Conservation (phyloP, 1,139 yeast genomes). For the Suzukiozyma palmioleophila region DNA sequence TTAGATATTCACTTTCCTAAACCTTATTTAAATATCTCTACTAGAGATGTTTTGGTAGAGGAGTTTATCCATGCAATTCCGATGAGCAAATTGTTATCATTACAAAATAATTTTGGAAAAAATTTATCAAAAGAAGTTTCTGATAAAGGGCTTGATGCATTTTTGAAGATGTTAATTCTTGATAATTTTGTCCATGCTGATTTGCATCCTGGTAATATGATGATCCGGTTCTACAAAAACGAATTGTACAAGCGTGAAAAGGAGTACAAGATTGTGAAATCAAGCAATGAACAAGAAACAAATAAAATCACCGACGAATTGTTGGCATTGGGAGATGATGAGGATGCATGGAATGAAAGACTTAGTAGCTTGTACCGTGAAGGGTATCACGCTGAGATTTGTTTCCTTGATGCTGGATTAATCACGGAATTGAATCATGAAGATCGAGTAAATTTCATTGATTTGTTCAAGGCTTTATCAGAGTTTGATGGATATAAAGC, state of each 20-base stretch:
- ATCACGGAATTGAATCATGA: constrained; percentile 79
- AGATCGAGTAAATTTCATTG: constrained; percentile 83
- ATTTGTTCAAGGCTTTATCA: constrained; percentile 81
- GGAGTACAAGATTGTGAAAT: constrained; percentile 44
- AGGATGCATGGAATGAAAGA: constrained; percentile 47
- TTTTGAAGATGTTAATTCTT: constrained; percentile 83
- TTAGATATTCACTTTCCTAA: constrained; percentile 76
- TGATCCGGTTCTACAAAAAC: constrained; percentile 67
- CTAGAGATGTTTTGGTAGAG: constrained; percentile 76
- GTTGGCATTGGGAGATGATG: constrained; percentile 29
- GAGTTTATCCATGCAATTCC: constrained; percentile 82
- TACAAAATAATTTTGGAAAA: constrained; percentile 41
- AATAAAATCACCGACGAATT: constrained; percentile 47
- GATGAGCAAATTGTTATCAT: constrained; percentile 58
- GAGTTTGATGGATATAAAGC: constrained; percentile 92
- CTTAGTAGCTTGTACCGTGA: constrained; percentile 49
- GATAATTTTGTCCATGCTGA: constrained; percentile 96
- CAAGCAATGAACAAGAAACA: constrained; percentile 44
- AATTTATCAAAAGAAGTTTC: constrained; percentile 72
- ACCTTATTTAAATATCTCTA: constrained; percentile 63
- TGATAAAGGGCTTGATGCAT: constrained; percentile 85
- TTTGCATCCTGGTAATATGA: constrained; percentile 92
- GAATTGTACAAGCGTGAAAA: constrained; percentile 41
- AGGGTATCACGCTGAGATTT: constrained; percentile 80
- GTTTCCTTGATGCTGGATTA: constrained; percentile 89